Base-by-base conservation (phyloP, 2,329 filamentous ascomycete genomes). In the Cercospora brassicicola region DNA sequence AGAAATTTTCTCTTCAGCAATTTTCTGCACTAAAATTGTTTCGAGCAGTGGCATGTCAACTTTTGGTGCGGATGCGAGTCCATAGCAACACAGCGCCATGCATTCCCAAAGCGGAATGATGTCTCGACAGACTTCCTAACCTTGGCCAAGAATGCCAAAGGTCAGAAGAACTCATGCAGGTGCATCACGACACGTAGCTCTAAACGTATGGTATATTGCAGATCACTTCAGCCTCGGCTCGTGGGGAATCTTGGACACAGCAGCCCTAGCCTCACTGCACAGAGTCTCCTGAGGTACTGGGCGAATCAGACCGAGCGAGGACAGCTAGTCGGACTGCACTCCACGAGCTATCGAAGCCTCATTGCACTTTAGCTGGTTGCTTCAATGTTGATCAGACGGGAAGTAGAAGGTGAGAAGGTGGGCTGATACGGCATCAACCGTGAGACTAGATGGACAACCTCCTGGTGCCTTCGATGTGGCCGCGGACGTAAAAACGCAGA, bases 211-310 rank as follows among this genome's bases (percentile, higher is more conserved):
- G 20, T 60, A 62, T 51, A n/a, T 26, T 8, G 59, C 28, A 51
- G 59, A 62, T 62, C 59, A 30, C 36, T 11, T 26, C 36, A 62
- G 59, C 59, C 59, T 62, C 59, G 59, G 59, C 59, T 62, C 26
- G 20, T 62, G 39, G 26, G 7, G 6, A 5, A 61, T 45, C n/a
- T 18, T 30, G 11, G 2, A 20, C 2, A 51, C 11, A n/a, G 23
- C 39, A 62, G n/a, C 36, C 36, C n/a, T 51, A 48, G 55, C 10
- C 55, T 51, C 10, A 30, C 20, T 48, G 36, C 20, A 20, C 39
- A 33, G n/a, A 31, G 28, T 13, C 20, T 45, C 30, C 13, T n/a
- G 59, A 28, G 28, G 18, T 13, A 23, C 2, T 26, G 15, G 28
- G 28, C 59, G 59, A 62, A 62, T 62, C 26, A 45, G 11, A 28